Base-by-base conservation (phyloP, 371 early-diverging fungal genomes). In the Mortierella sp. region DNA sequence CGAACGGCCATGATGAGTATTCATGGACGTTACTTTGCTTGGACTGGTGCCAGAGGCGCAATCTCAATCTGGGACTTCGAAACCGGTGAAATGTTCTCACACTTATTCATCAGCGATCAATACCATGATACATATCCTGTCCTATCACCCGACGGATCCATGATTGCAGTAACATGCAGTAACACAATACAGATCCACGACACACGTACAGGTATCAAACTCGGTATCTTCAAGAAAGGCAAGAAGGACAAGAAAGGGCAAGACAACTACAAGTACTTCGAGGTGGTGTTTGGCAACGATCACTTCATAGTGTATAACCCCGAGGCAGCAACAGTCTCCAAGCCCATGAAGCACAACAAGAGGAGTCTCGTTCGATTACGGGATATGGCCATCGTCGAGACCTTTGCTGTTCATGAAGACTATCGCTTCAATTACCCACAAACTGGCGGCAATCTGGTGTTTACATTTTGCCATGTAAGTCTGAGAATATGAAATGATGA, bases 1-100 rank as follows among this genome's bases (percentile, higher is more conserved):
- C 18, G 2, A 9, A 47, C 31, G 31, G 9, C 18, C 13, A 39
- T n/a, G 10, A 49, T 1, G 21, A 58, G 69, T 48, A 46, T 68
- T 1, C 49, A 62, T n/a, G 62, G 69, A 2, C 48, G 62, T 0
- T 68, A 68, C 27, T 62, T 68, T 39, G 61, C 58, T 13, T 68
- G 69, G 69, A 30, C 54, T 0, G 50, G 56, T 1, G 30, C 18
- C 9, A 16, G 16, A 14, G 62, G 62, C 0, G 54, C 42, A 1
- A 51, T 61, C 30, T 48, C 69, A 16, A 50, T 68, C 23, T 58
- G 61, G 62, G 43, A 62, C 41, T 58, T 58, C 19, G 62, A 58
- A 23, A 68, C 58, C 1, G 62, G 58, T 3, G 45, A 57, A 52
- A n/a, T 47, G 0, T 19, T 68, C 23, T 52, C 48, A 4, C 56